Evolutionary conservation across 164 flowering plant genomes (phyloP).

Genomic region (Protea cynaroides): DNA sequence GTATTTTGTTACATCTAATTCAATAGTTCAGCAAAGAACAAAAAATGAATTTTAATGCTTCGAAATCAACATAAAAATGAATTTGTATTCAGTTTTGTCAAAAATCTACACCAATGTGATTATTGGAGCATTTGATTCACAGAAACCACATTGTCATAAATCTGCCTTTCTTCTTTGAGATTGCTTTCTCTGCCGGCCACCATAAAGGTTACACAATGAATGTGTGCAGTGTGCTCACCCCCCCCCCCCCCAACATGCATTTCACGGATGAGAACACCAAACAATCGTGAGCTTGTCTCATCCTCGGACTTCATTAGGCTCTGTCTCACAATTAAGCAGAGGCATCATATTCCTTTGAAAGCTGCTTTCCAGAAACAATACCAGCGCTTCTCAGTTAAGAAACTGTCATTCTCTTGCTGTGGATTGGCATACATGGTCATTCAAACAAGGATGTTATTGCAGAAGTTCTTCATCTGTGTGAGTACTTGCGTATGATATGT

Average conservation of each 20-base stretch:
- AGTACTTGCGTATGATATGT: slow-evolving; percentile 52
- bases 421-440: slow-evolving; percentile 46
- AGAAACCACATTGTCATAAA: no score
- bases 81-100: no score
- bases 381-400: slow-evolving; percentile 27
- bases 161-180: no score
- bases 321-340: slow-evolving; percentile 7
- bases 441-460: slow-evolving; percentile 54
- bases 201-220: no score
- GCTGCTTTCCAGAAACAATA: slow-evolving; percentile 36
- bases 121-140: no score
- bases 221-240: no score
- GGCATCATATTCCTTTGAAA: slow-evolving; percentile 13
- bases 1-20: no score
- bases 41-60: no score
- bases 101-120: no score
- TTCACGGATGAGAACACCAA: slow-evolving; percentile 65
- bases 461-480: slow-evolving; percentile 56
- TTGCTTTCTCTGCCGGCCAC: no score
- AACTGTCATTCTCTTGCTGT: slow-evolving; percentile 13
- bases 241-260: slow-evolving; percentile 54
- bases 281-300: slow-evolving; percentile 35
- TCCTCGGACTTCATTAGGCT: slow-evolving; percentile 13
- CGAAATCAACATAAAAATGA: no score
- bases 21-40: no score